Conservation (phyloP, 148 eudicot species). For the Fagopyrum esculentum region DNA sequence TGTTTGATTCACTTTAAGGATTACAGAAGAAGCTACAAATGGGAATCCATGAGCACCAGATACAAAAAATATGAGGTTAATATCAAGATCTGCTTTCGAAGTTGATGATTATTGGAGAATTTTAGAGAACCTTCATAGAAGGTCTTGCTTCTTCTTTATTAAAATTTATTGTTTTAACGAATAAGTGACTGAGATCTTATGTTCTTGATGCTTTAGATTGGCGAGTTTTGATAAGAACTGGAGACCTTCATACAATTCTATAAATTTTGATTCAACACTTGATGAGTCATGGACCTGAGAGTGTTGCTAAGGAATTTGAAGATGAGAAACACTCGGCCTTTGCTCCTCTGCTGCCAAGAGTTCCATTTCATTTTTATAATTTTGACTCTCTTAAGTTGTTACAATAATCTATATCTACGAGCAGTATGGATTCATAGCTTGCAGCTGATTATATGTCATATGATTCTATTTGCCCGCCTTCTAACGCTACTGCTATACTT, state of each 20-base stretch:
- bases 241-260: slow-evolving; percentile 79
- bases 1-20: slow-evolving; percentile 24
- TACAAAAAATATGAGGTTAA: slow-evolving; percentile 49
- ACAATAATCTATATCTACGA: too few relatives aligned
- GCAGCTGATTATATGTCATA: too few relatives aligned
- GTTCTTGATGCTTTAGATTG: slow-evolving; percentile 34
- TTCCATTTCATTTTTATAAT: too few relatives aligned
- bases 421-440: too few relatives aligned
- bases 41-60: slow-evolving; percentile 72
- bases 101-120: slow-evolving; percentile 87
- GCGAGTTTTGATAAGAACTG: slow-evolving; percentile 66
- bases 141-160: slow-evolving; percentile 26
- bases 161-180: slow-evolving; percentile 23
- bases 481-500: too few relatives aligned
- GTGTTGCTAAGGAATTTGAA: slow-evolving; percentile 76
- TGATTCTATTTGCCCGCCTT: too few relatives aligned
- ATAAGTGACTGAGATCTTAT: slow-evolving; percentile 23
- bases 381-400: too few relatives aligned
- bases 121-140: too few relatives aligned
- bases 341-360: too few relatives aligned
- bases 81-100: slow-evolving; percentile 84
- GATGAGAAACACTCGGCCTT: slow-evolving; percentile 19
- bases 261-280: slow-evolving; percentile 67
- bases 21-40: slow-evolving; percentile 85
- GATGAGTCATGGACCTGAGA: slow-evolving; percentile 92